Base-by-base conservation (phyloP, 108 stramenopile species). In the Stephanodiscus minutulus region DNA sequence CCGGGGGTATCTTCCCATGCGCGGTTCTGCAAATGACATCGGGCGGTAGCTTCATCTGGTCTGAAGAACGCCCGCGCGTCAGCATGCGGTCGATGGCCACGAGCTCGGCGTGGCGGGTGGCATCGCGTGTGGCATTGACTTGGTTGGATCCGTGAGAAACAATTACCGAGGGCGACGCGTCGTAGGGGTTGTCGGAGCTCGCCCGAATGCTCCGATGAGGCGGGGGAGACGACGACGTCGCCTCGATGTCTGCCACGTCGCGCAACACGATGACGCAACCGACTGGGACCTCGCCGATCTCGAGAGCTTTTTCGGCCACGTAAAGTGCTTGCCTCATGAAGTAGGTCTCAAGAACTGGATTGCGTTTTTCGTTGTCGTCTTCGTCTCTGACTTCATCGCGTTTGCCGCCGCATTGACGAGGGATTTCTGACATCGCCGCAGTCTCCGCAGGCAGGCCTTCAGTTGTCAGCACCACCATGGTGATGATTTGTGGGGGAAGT, bases 91-190 rank as follows among this genome's bases (percentile, higher is more conserved):
- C 92, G 49, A 93, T 88, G 15, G 92, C 88, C 18, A 93, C 90
- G 22, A 93, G 61, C 80, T 93, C 92, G 9, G 92, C 90, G 79
- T 93, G 92, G 20, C 92, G 79, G 17, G 90, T 93, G 8, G 87
- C 90, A 73, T 93, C 92, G 18, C 92, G 76, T 12, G 92, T 93
- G 24, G 90, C 92, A 67, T 93, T 93, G 17, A 93, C 92, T 83
- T 90, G 90, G 76, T 93, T 93, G 20, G 92, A 88, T 9, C 92
- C 92, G 69, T 93, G 92, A 1, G 92, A 93, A n/a, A 93, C 66
- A 47, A 93, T 73, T 0, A 91, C 88, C 43, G 72, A 79, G 15
- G 60, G 68, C 15, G 76, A 77, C 11, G 37, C 49, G 0, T n/a
- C 44, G 64, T 61, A 71, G 0, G 22, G n/a, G 12, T 37, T 31